Conservation (phyloP, 208 protist species). For the Vickermania spadyakhi region DNA sequence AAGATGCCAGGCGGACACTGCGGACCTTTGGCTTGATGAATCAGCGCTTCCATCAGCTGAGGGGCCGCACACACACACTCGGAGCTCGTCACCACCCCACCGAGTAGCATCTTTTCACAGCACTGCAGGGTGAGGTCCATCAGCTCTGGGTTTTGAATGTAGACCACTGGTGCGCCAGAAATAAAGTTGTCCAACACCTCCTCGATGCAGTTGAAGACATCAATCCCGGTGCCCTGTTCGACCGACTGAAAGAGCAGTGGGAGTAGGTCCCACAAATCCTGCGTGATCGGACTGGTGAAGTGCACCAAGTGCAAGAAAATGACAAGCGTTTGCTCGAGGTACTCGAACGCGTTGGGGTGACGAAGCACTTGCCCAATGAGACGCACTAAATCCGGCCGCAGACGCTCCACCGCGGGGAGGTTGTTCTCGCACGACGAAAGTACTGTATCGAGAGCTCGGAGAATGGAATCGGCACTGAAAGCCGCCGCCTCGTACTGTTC, state of each 20-base stretch:
- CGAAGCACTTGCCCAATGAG: conserved; percentile 45
- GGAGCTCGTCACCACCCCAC: conserved; percentile 26
- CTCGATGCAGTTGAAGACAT: conserved; percentile 76
- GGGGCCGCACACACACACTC: conserved; percentile 53
- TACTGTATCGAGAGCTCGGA: conserved; percentile 71
- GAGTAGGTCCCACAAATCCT: conserved; percentile 55
- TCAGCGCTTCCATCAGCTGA: conserved; percentile 78
- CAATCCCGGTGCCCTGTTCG: conserved; percentile 70
- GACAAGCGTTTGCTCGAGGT: conserved; percentile 68
- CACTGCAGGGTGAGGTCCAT: conserved; percentile 61
- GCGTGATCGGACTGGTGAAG: conserved; percentile 56
- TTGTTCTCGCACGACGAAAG: conserved; percentile 45
- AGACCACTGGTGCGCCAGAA: conserved; percentile 48
- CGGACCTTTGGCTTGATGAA: conserved; percentile 73
- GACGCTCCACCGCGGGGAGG: conserved; percentile 24
- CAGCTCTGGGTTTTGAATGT: conserved; percentile 38
- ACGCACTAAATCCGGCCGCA: conserved; percentile 53
- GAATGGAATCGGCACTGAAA: conserved; percentile 60
- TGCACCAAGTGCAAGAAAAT: conserved; percentile 60
- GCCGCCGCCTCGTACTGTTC: conserved; percentile 38
- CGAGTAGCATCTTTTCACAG: conserved; percentile 81
- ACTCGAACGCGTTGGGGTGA: conserved; percentile 70
- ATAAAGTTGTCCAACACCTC: conserved; percentile 82
- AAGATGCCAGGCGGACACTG: conserved; percentile 27
- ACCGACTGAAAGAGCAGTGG: conserved; percentile 53